phyloP scores from a whole-genome alignment of 1,139 yeast species.

The Candida smagusa region DNA sequence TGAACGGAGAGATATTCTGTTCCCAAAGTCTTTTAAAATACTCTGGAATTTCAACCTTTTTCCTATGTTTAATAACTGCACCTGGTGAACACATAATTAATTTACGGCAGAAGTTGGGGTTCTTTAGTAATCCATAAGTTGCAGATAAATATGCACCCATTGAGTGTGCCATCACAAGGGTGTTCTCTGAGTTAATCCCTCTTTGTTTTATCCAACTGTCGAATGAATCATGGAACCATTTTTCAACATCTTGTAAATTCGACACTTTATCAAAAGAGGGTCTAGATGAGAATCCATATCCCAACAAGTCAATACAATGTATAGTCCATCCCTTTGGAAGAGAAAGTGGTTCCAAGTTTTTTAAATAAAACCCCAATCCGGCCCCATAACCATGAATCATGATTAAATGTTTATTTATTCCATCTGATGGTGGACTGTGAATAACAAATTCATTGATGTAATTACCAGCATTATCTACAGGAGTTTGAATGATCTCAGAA shows the following conservation, averaged over 20 bases:
- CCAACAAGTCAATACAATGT: conserved; percentile 72
- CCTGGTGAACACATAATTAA: conserved; percentile 61
- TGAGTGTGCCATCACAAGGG: conserved; percentile 55
- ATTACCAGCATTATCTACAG: conserved; percentile 40
- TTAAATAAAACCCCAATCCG: conserved; percentile 67
- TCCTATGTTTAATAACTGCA: conserved; percentile 51
- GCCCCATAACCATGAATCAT: conserved; percentile 80
- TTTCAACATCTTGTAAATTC: conserved; percentile 38
- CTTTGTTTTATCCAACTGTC: conserved; percentile 42
- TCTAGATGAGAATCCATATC: conserved; percentile 72
- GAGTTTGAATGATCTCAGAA: conserved; percentile 32
- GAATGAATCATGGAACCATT: conserved; percentile 53
- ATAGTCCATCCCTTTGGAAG: conserved; percentile 49
- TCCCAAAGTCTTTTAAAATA: conserved; percentile 73
- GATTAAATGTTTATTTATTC: conserved; percentile 44
- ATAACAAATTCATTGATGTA: conserved; percentile 65
- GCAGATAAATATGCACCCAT: conserved; percentile 61
- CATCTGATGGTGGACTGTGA: conserved; percentile 29
- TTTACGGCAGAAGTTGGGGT: conserved; percentile 45
- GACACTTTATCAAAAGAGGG: conserved; percentile 44
- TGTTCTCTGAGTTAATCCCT: conserved; percentile 23
- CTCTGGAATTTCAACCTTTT: conserved; percentile 47
- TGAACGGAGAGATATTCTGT: conserved; percentile 65
- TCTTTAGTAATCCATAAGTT: conserved; percentile 40
- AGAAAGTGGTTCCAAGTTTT: conserved; percentile 52